phyloP scores from a whole-genome alignment of 306 rosid genomes.

The Begonia fuchsioides region DNA sequence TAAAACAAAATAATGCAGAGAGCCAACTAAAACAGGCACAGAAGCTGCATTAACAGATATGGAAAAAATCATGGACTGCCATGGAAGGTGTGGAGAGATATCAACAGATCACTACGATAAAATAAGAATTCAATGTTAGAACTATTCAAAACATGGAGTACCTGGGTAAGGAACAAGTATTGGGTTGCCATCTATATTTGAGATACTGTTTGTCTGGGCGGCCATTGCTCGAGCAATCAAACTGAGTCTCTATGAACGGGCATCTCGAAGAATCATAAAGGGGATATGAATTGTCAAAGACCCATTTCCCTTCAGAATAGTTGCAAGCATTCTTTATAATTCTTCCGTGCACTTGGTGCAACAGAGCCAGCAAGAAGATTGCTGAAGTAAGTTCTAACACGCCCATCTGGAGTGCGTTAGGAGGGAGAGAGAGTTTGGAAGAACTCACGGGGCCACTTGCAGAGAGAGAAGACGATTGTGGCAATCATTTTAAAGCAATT shows the following conservation, averaged over 20 bases:
- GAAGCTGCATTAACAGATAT: not conserved
- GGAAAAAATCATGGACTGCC: too few relatives aligned
- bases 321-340: conserved; percentile 23
- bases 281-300: conserved; percentile 40
- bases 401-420: conserved; percentile 15
- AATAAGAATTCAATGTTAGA: too few relatives aligned
- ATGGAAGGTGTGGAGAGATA: not conserved
- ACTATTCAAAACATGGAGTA: conserved; percentile 3
- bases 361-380: conserved; percentile 5
- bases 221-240: conserved; percentile 45
- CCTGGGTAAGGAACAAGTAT: conserved; percentile 50
- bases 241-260: conserved; percentile 39
- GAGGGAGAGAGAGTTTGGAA: conserved; percentile 2
- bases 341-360: conserved; percentile 11
- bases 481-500: not conserved
- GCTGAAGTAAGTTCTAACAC: conserved; percentile 2
- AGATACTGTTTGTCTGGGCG: conserved; percentile 55
- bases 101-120: too few relatives aligned
- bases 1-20: too few relatives aligned
- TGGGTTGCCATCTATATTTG: conserved; percentile 65
- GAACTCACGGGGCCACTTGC: not conserved
- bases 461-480: not conserved
- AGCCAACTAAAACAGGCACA: too few relatives aligned
- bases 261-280: conserved; percentile 37
- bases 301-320: conserved; percentile 47